phyloP scores from a whole-genome alignment of 345 rosid genomes.

The Hevea brasiliensis region DNA sequence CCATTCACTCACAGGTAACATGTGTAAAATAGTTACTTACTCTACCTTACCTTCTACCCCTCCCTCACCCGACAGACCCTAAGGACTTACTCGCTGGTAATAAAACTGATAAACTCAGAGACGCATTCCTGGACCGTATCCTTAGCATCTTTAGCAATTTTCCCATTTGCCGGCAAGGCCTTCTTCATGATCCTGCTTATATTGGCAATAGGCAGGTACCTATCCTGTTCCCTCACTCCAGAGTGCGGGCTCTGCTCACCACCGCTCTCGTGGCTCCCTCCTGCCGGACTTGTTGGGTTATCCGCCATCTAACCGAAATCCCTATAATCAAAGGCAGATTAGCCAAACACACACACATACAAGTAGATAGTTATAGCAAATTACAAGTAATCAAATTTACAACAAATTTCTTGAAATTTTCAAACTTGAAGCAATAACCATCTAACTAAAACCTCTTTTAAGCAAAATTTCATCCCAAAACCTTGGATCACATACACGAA shows the following conservation, averaged over 20 bases:
- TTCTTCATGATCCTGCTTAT: slow-evolving; percentile 76
- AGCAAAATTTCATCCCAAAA: neutral
- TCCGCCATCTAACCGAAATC: slow-evolving; percentile 45
- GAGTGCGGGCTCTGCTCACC: slow-evolving; percentile 66
- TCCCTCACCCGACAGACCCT: too few relatives aligned
- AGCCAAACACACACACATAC: neutral
- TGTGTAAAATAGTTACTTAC: too few relatives aligned
- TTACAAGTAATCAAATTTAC: neutral
- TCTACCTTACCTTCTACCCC: too few relatives aligned
- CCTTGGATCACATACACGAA: neutral
- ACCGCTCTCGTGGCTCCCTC: slow-evolving; percentile 54
- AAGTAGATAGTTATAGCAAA: neutral
- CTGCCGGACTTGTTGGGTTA: slow-evolving; percentile 60
- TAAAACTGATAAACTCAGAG: slow-evolving; percentile 67
- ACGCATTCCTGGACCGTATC: slow-evolving; percentile 73
- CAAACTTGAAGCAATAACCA: slow-evolving; percentile 3
- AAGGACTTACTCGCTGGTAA: slow-evolving; percentile 58
- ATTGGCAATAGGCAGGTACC: slow-evolving; percentile 64
- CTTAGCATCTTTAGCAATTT: slow-evolving; percentile 66
- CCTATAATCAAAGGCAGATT: neutral
- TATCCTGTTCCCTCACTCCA: slow-evolving; percentile 58
- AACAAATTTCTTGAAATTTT: neutral
- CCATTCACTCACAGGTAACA: too few relatives aligned
- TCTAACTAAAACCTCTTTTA: neutral
- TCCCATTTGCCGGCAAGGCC: slow-evolving; percentile 61